Base-by-base conservation (phyloP, 768 basidiomycete species). In the Boletus rubroflammeus region DNA sequence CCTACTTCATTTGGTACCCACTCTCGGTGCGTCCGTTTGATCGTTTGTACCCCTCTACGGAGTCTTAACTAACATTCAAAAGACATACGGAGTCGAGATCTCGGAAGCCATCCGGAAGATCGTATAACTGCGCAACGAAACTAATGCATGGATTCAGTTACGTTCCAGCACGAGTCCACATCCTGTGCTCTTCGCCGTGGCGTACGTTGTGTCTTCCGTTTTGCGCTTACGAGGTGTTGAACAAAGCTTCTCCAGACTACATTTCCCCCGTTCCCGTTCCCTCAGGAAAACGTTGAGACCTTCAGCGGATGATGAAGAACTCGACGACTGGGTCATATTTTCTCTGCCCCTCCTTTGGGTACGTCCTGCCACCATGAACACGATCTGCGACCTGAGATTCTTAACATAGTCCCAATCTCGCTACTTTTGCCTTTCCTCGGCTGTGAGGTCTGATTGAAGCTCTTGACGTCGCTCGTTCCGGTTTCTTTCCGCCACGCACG, bases 341-440 rank as follows among this genome's bases (percentile, higher is more conserved):
- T n/a, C 6, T 11, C 26, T 19, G 15, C 17, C 28, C 23, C 19
- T 34, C 32, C 25, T 53, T 35, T 23, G 39, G 32, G 53, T 46
- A 31, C 17, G 35, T 38, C 15, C 21, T 23, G 5, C 10, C 23
- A 21, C 5, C 36, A 2, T 39, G 28, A 5, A 2, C 11, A 29
- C 2, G 49, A 11, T 38, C 17, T 15, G 11, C 23, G 9, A 25
- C 17, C n/a, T 17, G 9, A n/a, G 3, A 21, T 29, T 9, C 13
- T 29, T n/a, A 52, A 38, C 21, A 23, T 9, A 55, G 54, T 40
- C 38, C 55, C 23, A 13, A 40, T 15, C 36, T 55, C 26, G 36
- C 15, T 3, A 15, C 7, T 8, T 39, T 35, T 41, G 15, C 69
- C 21, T 21, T 69, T 47, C 13, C 13, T 29, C 13, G 9, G 32